Evolutionary conservation across 1,139 yeast species (phyloP).

Genomic region (Zygosaccharomyces pseudobailii): DNA sequence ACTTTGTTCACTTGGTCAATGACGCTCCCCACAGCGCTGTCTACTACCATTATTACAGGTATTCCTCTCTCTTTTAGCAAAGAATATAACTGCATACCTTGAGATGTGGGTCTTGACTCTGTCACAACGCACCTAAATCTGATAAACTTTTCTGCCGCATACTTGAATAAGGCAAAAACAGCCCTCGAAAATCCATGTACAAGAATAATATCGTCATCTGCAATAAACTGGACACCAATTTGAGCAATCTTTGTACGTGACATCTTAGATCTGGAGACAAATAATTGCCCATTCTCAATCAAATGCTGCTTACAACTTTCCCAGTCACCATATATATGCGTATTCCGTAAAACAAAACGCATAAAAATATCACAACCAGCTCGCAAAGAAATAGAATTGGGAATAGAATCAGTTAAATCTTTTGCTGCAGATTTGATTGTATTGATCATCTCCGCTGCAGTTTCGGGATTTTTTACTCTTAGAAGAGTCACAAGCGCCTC

Average conservation of each 20-base stretch:
- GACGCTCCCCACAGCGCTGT: slow-evolving; percentile 90
- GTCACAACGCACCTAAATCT: slow-evolving; percentile 90
- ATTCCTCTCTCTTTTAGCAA: slow-evolving; percentile 68
- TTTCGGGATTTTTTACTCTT: slow-evolving; percentile 76
- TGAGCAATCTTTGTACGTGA: slow-evolving; percentile 85
- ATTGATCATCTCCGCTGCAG: slow-evolving; percentile 87
- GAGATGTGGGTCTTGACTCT: slow-evolving; percentile 83
- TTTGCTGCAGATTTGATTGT: slow-evolving; percentile 72
- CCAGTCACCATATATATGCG: slow-evolving; percentile 89
- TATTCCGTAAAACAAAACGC: slow-evolving; percentile 85
- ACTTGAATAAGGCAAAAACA: slow-evolving; percentile 66
- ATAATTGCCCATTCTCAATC: slow-evolving; percentile 89
- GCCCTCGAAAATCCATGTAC: slow-evolving; percentile 94
- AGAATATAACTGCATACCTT: slow-evolving; percentile 74
- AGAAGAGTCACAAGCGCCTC: slow-evolving; percentile 86
- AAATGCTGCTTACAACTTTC: slow-evolving; percentile 86
- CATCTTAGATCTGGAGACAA: slow-evolving; percentile 87
- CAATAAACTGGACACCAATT: slow-evolving; percentile 80
- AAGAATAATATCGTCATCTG: slow-evolving; percentile 85
- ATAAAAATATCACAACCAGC: slow-evolving; percentile 98
- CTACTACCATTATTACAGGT: slow-evolving; percentile 89
- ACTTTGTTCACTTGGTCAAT: slow-evolving; percentile 90
- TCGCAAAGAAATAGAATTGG: slow-evolving; percentile 85
- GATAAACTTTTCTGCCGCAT: slow-evolving; percentile 69
- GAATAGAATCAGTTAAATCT: slow-evolving; percentile 68